A percentile compares a stretch with the other conserved stretches of the same genome.
Evolutionary conservation across 139 green algal species (phyloP).

Genomic region (Trebouxia sp.): DNA sequence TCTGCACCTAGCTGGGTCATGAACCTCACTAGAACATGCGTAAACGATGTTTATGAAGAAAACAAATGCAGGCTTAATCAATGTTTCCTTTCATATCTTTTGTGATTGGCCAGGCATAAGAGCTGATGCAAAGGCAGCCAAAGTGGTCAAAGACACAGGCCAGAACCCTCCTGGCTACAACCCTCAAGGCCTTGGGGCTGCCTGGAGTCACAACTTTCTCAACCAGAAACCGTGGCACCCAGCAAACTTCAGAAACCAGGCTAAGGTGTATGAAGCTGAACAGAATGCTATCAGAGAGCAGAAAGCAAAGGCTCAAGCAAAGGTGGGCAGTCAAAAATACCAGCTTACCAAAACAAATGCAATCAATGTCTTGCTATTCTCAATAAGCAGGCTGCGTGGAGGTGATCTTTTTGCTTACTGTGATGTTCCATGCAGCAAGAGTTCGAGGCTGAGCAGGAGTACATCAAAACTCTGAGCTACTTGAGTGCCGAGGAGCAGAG

Average conservation of each 20-base stretch:
- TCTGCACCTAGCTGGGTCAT: too few species aligned
- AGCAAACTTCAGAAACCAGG: slow-evolving; percentile 79
- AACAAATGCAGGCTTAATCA: too few species aligned
- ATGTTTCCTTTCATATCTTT: too few species aligned
- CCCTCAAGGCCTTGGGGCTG: slow-evolving; percentile 23
- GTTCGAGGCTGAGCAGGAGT: slow-evolving; percentile 42
- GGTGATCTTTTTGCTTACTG: neutral
- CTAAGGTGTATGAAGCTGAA: slow-evolving; percentile 73
- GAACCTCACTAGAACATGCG: too few species aligned
- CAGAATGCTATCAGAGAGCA: slow-evolving; percentile 52
- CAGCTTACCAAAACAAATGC: neutral
- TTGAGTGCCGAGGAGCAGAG: slow-evolving; percentile 62
- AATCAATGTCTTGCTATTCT: neutral
- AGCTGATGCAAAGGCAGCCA: slow-evolving; percentile 21
- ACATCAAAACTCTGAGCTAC: slow-evolving; percentile 66
- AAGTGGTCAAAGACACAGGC: slow-evolving; percentile 5
- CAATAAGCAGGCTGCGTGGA: neutral
- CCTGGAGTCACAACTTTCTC: slow-evolving; percentile 66
- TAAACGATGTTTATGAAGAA: too few species aligned
- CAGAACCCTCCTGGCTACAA: slow-evolving; percentile 19
- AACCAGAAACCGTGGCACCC: slow-evolving; percentile 84
- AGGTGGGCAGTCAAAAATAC: slow-evolving; percentile 36
- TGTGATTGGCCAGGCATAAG: slow-evolving; percentile 19
- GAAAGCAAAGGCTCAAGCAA: slow-evolving; percentile 59
- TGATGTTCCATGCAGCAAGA: slow-evolving; percentile 27